Percentiles rank a stretch among this genome's conserved stretches.
These are phyloP conservation scores for Tarenaya hassleriana DNA, from an alignment of 345 rosid species.

Conservation along the genomic window DNA sequence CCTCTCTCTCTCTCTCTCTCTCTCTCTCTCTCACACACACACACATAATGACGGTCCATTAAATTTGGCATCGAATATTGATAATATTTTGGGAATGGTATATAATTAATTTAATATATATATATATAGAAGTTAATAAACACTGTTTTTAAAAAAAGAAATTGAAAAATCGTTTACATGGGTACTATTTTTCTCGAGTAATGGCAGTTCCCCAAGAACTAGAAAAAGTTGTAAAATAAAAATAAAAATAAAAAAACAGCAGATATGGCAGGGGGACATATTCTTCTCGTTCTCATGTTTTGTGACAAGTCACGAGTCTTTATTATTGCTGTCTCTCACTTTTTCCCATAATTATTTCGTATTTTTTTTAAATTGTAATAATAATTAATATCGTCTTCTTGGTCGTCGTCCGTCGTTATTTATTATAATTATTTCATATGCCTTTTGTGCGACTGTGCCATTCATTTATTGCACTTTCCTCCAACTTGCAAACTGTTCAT, in stretches of 20 bases:
- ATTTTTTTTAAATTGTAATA: background rate
- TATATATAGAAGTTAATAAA: too few species aligned
- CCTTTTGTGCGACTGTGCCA: constrained; percentile 18
- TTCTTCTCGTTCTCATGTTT: constrained; percentile 24
- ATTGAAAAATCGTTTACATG: constrained; percentile 13
- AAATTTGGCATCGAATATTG: too few species aligned
- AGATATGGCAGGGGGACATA: too few species aligned
- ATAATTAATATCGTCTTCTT: constrained; percentile 5
- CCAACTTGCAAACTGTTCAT: constrained; percentile 20
- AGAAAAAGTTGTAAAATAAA: constrained; percentile 1
- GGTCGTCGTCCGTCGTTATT: constrained; percentile 14
- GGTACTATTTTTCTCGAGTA: constrained; percentile 22
- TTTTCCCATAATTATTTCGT: background rate
- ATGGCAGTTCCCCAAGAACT: constrained; percentile 25
- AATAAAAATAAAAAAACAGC: constrained; percentile 14
- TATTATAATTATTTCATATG: background rate
- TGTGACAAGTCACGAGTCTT: constrained; percentile 26
- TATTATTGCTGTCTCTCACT: constrained; percentile 14
- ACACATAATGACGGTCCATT: too few species aligned
- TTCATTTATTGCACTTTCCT: constrained; percentile 30
- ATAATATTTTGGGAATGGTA: too few species aligned
- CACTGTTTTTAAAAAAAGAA: too few species aligned
- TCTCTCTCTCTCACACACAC: too few species aligned
- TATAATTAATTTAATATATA: too few species aligned
- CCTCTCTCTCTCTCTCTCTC: too few species aligned